A percentile compares a stretch with the other conserved stretches of the same genome.
phyloP scores from a whole-genome alignment of 1,139 yeast species.

The Debaryomyces sp. region DNA sequence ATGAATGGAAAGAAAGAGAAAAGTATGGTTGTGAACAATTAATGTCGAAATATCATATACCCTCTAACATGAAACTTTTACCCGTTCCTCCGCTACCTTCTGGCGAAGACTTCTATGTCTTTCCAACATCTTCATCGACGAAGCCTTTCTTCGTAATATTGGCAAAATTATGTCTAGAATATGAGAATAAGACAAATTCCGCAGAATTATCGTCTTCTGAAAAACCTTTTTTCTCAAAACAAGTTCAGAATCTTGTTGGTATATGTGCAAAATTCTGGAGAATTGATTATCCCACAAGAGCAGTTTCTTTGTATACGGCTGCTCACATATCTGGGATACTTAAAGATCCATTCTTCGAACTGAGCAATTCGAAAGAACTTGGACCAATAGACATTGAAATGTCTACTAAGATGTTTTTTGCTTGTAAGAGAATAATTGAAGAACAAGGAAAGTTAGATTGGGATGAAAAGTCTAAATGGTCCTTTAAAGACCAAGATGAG shows the following conservation, averaged over 20 bases:
- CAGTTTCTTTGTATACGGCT: conserved; percentile 56
- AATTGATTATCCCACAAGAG: conserved; percentile 53
- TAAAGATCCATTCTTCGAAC: conserved; percentile 29
- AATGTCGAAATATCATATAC: conserved; percentile 41
- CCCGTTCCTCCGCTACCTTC: conserved; percentile 33
- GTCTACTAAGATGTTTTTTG: conserved; percentile 30
- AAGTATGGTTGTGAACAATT: conserved; percentile 37
- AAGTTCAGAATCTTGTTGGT: conserved; percentile 42
- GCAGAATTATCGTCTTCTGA: conserved; percentile 19
- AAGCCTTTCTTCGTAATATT: conserved; percentile 34
- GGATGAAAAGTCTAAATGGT: conserved; percentile 46
- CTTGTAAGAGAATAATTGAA: conserved; percentile 32
- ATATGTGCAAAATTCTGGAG: conserved; percentile 64
- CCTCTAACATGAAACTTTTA: conserved; percentile 34
- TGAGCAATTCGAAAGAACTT: conserved; percentile 22
- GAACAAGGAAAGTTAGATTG: conserved; percentile 37
- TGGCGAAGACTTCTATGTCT: conserved; percentile 40
- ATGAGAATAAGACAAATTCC: conserved; percentile 18
- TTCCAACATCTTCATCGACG: conserved; percentile 41
- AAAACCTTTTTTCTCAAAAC: conserved; percentile 38
- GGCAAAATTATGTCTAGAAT: conserved; percentile 30
- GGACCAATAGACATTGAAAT: conserved; percentile 35
- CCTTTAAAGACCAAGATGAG: conserved; percentile 50
- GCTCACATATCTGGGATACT: conserved; percentile 47
- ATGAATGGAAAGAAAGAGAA: conserved; percentile 58